Percentiles rank a stretch among this genome's conserved stretches.
Evolutionary conservation across 176 grass and related monocot genomes (phyloP).

Genomic region (Bonia amplexicaulis): DNA sequence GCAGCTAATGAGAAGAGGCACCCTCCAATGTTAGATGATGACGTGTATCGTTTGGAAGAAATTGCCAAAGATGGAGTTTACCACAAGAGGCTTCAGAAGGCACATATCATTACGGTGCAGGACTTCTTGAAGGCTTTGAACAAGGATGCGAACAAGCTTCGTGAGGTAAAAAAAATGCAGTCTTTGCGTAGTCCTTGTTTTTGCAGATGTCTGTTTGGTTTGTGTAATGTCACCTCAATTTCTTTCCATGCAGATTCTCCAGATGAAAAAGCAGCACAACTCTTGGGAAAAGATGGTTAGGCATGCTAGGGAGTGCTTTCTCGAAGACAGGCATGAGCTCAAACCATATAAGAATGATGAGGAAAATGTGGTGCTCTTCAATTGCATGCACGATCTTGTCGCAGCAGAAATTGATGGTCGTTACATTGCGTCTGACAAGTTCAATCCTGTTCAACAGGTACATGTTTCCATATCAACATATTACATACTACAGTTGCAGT

Average conservation of each 20-base stretch:
- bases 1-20: slow-evolving; percentile 38
- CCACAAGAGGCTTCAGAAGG: background rate
- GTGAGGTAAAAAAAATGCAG: background rate
- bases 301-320: slow-evolving; percentile 28
- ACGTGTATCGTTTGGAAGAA: slow-evolving; percentile 31
- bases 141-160: background rate
- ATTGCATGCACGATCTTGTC: slow-evolving; percentile 13
- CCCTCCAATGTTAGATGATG: slow-evolving; percentile 26
- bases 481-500: background rate
- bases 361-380: background rate
- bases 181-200: background rate
- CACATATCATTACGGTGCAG: background rate
- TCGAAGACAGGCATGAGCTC: slow-evolving; percentile 2
- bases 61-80: slow-evolving; percentile 28
- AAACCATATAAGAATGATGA: background rate
- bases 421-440: background rate
- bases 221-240: background rate
- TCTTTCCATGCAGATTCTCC: slow-evolving; percentile 20
- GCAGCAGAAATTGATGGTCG: background rate
- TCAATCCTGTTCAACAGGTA: slow-evolving; percentile 7
- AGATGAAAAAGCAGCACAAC: background rate
- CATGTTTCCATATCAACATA: background rate
- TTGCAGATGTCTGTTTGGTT: background rate
- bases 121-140: slow-evolving; percentile 35
- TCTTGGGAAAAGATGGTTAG: slow-evolving; percentile 29